A percentile compares a stretch with the other conserved stretches of the same genome.
phyloP scores from a whole-genome alignment of 176 grass and related monocot genomes.

The Oryza coarctata region DNA sequence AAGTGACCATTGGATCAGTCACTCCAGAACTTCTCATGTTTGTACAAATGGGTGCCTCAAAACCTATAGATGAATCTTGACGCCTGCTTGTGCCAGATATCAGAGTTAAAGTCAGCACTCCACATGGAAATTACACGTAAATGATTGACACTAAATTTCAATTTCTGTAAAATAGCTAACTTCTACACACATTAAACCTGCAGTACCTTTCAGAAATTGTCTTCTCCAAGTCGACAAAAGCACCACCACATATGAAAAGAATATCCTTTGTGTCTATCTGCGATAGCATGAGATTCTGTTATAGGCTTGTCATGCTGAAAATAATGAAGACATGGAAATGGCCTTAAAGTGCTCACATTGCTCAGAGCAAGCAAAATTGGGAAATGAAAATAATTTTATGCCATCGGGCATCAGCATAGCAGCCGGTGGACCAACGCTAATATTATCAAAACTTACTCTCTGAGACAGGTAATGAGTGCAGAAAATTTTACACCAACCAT shows the following conservation, averaged over 20 bases:
- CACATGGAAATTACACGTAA: not conserved
- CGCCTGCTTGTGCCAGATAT: constrained; percentile 62
- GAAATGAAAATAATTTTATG: constrained; percentile 11
- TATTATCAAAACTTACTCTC: not conserved
- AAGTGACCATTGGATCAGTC: constrained; percentile 63
- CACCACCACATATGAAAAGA: constrained; percentile 98
- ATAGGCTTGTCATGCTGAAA: constrained; percentile 27
- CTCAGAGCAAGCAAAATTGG: not conserved
- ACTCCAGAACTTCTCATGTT: constrained; percentile 75
- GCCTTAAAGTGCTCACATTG: not conserved
- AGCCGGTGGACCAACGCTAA: not conserved
- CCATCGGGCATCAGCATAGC: not conserved
- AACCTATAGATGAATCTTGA: constrained; percentile 99
- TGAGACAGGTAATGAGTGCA: not conserved
- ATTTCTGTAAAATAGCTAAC: not conserved
- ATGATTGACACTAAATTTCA: not conserved
- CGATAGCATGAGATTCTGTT: constrained; percentile 33
- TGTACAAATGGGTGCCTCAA: constrained; percentile 84
- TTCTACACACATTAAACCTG: not conserved
- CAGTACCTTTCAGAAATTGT: constrained; percentile 96
- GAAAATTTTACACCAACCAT: constrained; percentile 7
- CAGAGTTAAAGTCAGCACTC: constrained; percentile 26
- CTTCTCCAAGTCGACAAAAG: constrained; percentile 97
- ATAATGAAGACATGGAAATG: not conserved
- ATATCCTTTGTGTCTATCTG: constrained; percentile 99